A percentile compares a stretch with the other conserved stretches of the same genome.
Evolutionary conservation across 306 rosid species (phyloP).

Genomic region (Malus orientalis): DNA sequence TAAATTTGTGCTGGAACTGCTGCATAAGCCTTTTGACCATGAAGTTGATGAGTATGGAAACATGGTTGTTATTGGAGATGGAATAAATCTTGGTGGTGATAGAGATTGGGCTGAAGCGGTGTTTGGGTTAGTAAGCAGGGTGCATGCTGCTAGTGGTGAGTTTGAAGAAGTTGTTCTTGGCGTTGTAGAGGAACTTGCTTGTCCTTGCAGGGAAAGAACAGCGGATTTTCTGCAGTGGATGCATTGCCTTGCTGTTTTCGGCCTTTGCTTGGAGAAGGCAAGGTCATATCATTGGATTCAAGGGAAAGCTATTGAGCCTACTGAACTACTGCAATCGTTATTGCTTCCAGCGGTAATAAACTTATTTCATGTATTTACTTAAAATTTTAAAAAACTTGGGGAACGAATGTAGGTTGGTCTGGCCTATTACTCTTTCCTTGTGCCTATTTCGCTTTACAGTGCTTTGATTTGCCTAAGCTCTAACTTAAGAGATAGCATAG

Average conservation of each 20-base stretch:
- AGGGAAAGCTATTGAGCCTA: slow-evolving; percentile 58
- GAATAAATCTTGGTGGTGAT: slow-evolving; percentile 90
- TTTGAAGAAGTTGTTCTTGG: slow-evolving; percentile 73
- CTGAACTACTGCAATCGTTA: slow-evolving; percentile 62
- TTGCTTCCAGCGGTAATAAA: slow-evolving; percentile 80
- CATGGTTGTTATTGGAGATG: slow-evolving; percentile 81
- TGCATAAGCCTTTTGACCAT: slow-evolving; percentile 72
- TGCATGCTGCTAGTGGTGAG: slow-evolving; percentile 76
- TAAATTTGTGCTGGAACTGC: slow-evolving; percentile 68
- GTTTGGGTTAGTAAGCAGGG: slow-evolving; percentile 63
- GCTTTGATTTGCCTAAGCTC: not conserved
- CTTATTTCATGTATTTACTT: not conserved
- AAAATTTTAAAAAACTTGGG: not conserved
- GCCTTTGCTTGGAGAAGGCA: slow-evolving; percentile 73
- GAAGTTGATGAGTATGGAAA: slow-evolving; percentile 78
- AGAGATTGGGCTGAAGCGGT: slow-evolving; percentile 86
- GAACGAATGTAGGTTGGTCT: not conserved
- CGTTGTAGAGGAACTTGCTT: slow-evolving; percentile 65
- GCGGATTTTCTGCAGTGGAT: slow-evolving; percentile 87
- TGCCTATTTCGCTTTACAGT: not conserved
- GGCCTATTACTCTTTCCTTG: too few species aligned
- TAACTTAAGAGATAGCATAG: not conserved
- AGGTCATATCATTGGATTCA: slow-evolving; percentile 47
- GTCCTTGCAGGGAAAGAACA: slow-evolving; percentile 87
- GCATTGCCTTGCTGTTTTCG: slow-evolving; percentile 71